These are phyloP conservation scores for Hypomontagnella monticulosa DNA, from an alignment of 495 filamentous ascomycete genomes.

Conservation along the genomic window DNA sequence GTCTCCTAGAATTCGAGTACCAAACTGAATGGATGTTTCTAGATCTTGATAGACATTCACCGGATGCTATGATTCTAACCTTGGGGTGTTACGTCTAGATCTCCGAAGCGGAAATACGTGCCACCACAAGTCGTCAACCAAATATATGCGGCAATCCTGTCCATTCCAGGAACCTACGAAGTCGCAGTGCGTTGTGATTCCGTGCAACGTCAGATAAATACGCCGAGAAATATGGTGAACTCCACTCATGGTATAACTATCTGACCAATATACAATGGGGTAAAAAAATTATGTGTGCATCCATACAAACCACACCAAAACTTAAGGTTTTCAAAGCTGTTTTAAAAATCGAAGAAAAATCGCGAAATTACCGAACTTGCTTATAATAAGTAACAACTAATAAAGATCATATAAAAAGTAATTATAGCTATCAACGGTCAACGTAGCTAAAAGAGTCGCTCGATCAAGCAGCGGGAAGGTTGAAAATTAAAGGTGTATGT, in stretches of 20 bases:
- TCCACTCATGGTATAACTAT: not conserved
- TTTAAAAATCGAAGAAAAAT: no score
- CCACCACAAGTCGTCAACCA: constrained; percentile 6
- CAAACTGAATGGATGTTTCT: not conserved
- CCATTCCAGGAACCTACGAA: constrained; percentile 2
- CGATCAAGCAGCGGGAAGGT: no score
- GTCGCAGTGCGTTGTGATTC: constrained; percentile 7
- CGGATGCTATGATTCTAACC: not conserved
- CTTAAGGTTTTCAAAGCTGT: no score
- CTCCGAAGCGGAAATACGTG: not conserved
- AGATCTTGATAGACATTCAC: not conserved
- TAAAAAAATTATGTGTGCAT: no score
- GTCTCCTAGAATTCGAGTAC: not conserved
- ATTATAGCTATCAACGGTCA: no score
- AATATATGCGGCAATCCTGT: not conserved
- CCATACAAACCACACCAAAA: no score
- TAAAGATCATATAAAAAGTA: no score
- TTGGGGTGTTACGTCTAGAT: not conserved
- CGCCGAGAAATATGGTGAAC: not conserved
- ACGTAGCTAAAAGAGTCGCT: no score
- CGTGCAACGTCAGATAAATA: not conserved
- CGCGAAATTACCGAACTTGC: no score
- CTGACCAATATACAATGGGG: not conserved
- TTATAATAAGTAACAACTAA: no score
- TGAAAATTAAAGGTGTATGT: no score